A percentile compares a stretch with the other conserved stretches of the same genome.
These are phyloP conservation scores for Gryganskiella cystojenkinii DNA, from an alignment of 192 early-diverging fungal genomes.

Conservation along the genomic window DNA sequence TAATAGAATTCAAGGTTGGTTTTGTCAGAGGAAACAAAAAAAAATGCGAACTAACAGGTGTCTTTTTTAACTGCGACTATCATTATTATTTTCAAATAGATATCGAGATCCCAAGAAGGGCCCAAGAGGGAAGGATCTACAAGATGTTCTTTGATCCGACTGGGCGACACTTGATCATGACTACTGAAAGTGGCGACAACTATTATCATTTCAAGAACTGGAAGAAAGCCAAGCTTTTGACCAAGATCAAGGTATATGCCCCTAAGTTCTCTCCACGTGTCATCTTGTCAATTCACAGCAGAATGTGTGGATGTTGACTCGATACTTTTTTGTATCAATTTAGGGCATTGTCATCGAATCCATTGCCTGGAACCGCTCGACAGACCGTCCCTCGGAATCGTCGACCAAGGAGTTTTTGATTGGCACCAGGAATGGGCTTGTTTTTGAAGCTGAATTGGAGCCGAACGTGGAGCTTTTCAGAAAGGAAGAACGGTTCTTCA, in stretches of 20 bases:
- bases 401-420: constrained; percentile 88
- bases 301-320: background rate
- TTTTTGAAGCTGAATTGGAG: constrained; percentile 92
- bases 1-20: background rate
- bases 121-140: constrained; percentile 69
- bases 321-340: background rate
- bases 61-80: too few relatives aligned
- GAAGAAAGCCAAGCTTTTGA: constrained; percentile 83
- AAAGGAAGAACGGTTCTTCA: constrained; percentile 83
- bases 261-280: background rate
- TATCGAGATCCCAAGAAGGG: constrained; percentile 74
- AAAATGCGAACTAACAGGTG: too few relatives aligned
- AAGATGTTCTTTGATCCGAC: constrained; percentile 89
- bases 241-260: constrained; percentile 77
- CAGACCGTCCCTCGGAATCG: constrained; percentile 56
- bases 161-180: constrained; percentile 88
- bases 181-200: constrained; percentile 90
- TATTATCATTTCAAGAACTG: constrained; percentile 90
- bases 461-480: constrained; percentile 87
- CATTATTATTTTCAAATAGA: constrained; percentile 62
- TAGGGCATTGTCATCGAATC: constrained; percentile 85
- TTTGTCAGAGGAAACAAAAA: constrained; percentile 10
- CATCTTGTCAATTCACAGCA: too few relatives aligned
- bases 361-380: constrained; percentile 88
- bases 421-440: constrained; percentile 85